A percentile compares a stretch with the other conserved stretches of the same genome.
Evolutionary conservation across 2,329 filamentous ascomycete species (phyloP).

Genomic region (Trichoderma sp.): DNA sequence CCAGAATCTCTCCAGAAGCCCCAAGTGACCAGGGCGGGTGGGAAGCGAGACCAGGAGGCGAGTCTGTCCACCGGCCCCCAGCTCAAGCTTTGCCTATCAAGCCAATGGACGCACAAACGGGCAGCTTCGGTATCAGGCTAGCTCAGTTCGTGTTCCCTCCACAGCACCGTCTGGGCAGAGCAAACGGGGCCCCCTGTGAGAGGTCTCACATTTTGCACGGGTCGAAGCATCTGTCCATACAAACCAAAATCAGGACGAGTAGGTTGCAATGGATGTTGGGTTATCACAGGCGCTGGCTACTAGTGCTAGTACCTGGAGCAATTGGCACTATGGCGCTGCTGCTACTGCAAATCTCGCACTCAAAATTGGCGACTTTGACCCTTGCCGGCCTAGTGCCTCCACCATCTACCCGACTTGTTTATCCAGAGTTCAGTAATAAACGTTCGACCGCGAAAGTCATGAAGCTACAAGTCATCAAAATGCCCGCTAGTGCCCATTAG

Average conservation of each 20-base stretch:
- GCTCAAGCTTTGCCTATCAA: slow-evolving; percentile 14
- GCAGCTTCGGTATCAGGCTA: slow-evolving; percentile 21
- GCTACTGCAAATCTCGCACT: slow-evolving; percentile 9
- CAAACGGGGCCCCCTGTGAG: slow-evolving; percentile 1
- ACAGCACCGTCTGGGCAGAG: slow-evolving; percentile 2
- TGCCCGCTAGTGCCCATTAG: slow-evolving; percentile 13
- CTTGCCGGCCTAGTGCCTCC: not conserved
- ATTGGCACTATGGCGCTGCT: not conserved
- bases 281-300: not conserved
- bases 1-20: slow-evolving; percentile 17
- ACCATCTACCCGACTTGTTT: not conserved
- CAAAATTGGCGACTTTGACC: not conserved
- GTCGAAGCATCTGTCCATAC: not conserved
- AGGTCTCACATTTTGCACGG: not conserved
- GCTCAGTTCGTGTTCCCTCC: slow-evolving; percentile 22
- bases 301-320: not conserved
- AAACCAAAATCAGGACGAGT: not conserved
- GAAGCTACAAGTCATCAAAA: not conserved
- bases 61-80: slow-evolving; percentile 1
- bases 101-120: slow-evolving; percentile 13
- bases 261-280: not conserved
- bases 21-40: slow-evolving; percentile 14
- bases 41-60: slow-evolving; percentile 4
- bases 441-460: not conserved
- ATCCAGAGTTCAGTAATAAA: not conserved